Evolutionary conservation across 306 rosid genomes (phyloP), one percentile per base, ranked within the genome.

Genomic region (Prunus mongolica): DNA sequence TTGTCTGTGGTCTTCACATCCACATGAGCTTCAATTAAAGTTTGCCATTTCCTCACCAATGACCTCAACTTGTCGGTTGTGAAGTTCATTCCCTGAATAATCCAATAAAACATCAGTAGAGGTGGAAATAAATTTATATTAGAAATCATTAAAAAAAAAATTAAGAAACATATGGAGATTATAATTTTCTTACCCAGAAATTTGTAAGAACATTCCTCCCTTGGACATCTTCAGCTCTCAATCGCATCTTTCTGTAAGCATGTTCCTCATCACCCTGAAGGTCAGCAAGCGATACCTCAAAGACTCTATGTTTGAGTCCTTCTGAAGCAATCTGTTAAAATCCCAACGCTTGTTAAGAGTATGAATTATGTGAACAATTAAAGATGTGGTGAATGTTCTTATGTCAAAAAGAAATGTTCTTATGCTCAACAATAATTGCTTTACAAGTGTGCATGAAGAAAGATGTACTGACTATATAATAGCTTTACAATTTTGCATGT

Each of bases 151-250:
- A 15, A 2, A 18, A 25, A 41, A 41, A 41, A 25, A 7, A 8
- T 20, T 4, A 56, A 18, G 50, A 22, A 41, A 3, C 0, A 19
- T n/a, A 4, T 1, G 30, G 32, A 28, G 24, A 4, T 38, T 15
- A 46, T 58, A 46, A 44, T 74, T 15, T 5, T 58, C 88, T 74
- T 84, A 95, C 98, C 97, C 97, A 92, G 87, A 95, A 95, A 77
- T 95, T 95, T 1, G 99, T 95, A 22, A 92, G 79, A 5, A 95
- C 97, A 84, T 87, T 89, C 87, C 71, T 92, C 44, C 97, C 99
- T 65, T 95, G 97, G 55, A 92, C 91, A 78, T 95, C 99, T 75
- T 95, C 99, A 57, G 97, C 97, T 74, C 99, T 95, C 91, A 95
- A 78, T 28, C 97, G 74, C 74, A 95, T 89, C 97, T 95, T 95